Conservation (phyloP, 2,329 filamentous ascomycete species). For the Arthroderma sp. region DNA sequence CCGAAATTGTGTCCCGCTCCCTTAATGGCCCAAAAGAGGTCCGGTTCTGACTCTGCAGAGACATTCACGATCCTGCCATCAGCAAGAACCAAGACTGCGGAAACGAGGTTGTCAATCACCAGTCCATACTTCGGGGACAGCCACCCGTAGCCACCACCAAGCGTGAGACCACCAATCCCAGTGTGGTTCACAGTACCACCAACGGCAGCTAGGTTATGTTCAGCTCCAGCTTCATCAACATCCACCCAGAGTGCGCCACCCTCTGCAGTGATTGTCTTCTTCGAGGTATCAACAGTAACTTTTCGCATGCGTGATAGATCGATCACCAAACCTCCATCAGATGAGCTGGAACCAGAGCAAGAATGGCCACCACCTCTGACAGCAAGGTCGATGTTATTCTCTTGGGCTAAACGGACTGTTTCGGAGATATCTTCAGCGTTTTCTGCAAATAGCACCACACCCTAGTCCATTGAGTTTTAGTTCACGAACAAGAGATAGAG, state of each 20-base stretch:
- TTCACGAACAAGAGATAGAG: neutral
- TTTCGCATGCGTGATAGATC: slow-evolving; percentile 40
- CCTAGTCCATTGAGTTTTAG: slow-evolving; percentile 16
- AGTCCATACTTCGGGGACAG: slow-evolving; percentile 43
- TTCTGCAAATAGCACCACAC: slow-evolving; percentile 30
- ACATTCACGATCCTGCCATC: slow-evolving; percentile 26
- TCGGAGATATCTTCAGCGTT: slow-evolving; percentile 28
- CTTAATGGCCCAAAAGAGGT: slow-evolving; percentile 38
- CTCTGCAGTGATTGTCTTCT: slow-evolving; percentile 35
- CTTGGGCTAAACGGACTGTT: slow-evolving; percentile 32
- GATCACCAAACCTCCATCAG: slow-evolving; percentile 42
- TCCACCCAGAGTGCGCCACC: slow-evolving; percentile 44
- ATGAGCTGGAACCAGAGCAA: slow-evolving; percentile 39
- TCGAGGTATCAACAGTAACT: slow-evolving; percentile 36
- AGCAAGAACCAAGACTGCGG: slow-evolving; percentile 28
- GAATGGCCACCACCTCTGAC: slow-evolving; percentile 46
- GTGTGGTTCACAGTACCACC: slow-evolving; percentile 52
- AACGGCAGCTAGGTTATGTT: slow-evolving; percentile 43
- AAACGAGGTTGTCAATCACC: slow-evolving; percentile 37
- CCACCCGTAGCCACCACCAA: slow-evolving; percentile 48
- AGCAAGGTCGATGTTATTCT: slow-evolving; percentile 37
- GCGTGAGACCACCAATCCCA: slow-evolving; percentile 45
- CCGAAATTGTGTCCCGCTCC: slow-evolving; percentile 37
- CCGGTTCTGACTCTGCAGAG: slow-evolving; percentile 32
- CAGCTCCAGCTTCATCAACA: slow-evolving; percentile 39